Base-by-base conservation (phyloP, 2,329 filamentous ascomycete species). In the Talaromyces atroroseus region DNA sequence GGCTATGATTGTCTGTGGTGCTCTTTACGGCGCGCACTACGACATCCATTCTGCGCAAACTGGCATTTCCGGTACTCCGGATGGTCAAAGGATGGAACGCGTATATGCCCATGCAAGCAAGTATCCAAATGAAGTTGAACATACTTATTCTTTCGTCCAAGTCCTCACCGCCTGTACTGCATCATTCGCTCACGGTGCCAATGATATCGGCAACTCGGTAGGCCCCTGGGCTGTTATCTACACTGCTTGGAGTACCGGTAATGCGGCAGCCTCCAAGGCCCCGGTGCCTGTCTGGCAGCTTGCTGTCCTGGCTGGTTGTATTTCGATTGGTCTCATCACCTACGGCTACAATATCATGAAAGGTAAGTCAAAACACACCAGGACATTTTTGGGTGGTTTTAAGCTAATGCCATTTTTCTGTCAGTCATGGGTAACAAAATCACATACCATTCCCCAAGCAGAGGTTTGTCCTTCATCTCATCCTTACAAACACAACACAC, bases 261-360 rank as follows among this genome's bases (percentile, higher is more conserved):
- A 76, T 29, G 79, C 86, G 3, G 77, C 45, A n/a, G 56, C 36
- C 18, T 47, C 52, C 32, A 88, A 89, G 74, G 81, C 84, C 2
- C 71, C 80, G 0, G 88, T 92, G 0, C 85, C 86, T 3, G 66
- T 88, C 47, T 92, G 89, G 89, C 87, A 57, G 29, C 56, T 57
- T 40, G 56, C 56, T 21, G 56, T 57, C 14, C 32, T 54, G 18
- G 45, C 56, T 38, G 50, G 56, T 8, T 57, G 56, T 46, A 57
- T 57, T 21, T 57, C 56, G 3, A 50, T 57, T 36, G 88, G 87
- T 63, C 78, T 90, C 57, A 78, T 85, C 66, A 90, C 87, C 14
- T 90, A 90, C 65, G 88, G 87, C 10, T 90, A 90, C 77, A 90
- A 90, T 77, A 90, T 90, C 74, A 90, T 90, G 87, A 89, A 88